Evolutionary conservation across 2,329 filamentous ascomycete genomes (phyloP), one percentile per base, ranked within the genome.

Genomic region (Lecanicillium sp.): DNA sequence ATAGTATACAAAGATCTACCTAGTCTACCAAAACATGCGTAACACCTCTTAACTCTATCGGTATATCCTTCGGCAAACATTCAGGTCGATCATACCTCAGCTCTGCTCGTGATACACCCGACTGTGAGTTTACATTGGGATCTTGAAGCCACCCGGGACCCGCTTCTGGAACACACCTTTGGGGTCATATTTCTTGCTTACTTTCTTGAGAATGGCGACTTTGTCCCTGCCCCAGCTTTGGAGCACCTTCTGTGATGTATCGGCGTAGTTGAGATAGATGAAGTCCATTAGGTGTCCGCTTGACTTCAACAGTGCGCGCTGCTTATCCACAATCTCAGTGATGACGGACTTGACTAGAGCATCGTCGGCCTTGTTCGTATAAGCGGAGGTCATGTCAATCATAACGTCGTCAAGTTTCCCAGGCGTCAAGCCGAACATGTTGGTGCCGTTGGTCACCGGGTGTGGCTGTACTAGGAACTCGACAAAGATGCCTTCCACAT

Each of bases 171-270:
- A 57, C 3, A 57, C 25, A 12, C 50, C 51, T 2, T 42, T 33
- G 1, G 51, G 54, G 27, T 58, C 54, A 29, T 47, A 54, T 25
- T 47, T 47, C 29, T 41, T 37, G 38, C 50, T 53, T 4, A 45
- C 46, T 2, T 38, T 19, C 29, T 44, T 44, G 10, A 55, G 42
- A 2, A 25, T 17, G 3, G 28, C 29, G 7, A 25, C 22, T 7
- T 25, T 25, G 14, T 44, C 43, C 30, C 42, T 48, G 5, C 49
- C 49, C 27, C 50, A 53, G 6, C 43, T 46, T 6, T 27, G 18
- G 17, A 50, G 40, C 0, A 43, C 42, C 22, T 49, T 42, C 33
- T 52, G 49, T 12, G 31, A 42, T 11, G 19, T 42, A 17, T 19
- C 37, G 3, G 50, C 37, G 30, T 52, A 51, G 39, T 51, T 51